phyloP scores from a whole-genome alignment of 352 stramenopile species.

The Globisporangium recalcitrans region DNA sequence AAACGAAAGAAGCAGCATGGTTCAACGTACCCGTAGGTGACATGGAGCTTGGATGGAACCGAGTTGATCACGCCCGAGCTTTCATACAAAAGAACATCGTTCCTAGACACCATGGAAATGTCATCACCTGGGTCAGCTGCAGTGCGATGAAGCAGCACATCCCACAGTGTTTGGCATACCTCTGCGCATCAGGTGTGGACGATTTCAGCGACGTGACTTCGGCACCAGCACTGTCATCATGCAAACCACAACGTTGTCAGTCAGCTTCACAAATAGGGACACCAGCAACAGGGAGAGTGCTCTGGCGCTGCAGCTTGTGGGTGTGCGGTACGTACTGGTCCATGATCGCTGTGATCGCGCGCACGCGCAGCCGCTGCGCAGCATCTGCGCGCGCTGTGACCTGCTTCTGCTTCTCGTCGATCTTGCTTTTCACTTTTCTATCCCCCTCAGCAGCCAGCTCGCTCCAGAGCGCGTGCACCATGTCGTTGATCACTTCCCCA shows the following conservation, averaged over 20 bases:
- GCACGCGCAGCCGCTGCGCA: constrained; percentile 51
- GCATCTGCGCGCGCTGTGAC: constrained; percentile 53
- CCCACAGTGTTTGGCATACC: too few relatives aligned
- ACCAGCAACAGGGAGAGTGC: not conserved
- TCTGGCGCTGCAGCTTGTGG: not conserved
- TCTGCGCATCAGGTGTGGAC: constrained; percentile 10
- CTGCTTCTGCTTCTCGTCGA: constrained; percentile 77
- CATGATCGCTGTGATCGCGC: constrained; percentile 55
- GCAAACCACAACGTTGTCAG: not conserved
- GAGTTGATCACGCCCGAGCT: constrained; percentile 70
- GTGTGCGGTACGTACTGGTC: constrained; percentile 40
- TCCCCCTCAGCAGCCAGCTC: constrained; percentile 52
- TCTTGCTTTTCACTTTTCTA: constrained; percentile 53
- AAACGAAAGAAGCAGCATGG: too few relatives aligned
- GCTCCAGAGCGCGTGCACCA: constrained; percentile 67
- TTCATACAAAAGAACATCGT: constrained; percentile 79
- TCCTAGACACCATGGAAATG: too few relatives aligned
- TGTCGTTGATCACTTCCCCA: constrained; percentile 61
- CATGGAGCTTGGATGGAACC: constrained; percentile 59
- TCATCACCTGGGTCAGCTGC: too few relatives aligned
- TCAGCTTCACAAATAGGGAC: not conserved
- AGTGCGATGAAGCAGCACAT: too few relatives aligned
- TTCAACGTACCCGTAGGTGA: too few relatives aligned
- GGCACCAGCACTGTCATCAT: constrained; percentile 31
- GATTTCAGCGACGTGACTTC: constrained; percentile 42